Base-by-base conservation (phyloP, 805 yeast species). In the Blastobotrys peoriensis region DNA sequence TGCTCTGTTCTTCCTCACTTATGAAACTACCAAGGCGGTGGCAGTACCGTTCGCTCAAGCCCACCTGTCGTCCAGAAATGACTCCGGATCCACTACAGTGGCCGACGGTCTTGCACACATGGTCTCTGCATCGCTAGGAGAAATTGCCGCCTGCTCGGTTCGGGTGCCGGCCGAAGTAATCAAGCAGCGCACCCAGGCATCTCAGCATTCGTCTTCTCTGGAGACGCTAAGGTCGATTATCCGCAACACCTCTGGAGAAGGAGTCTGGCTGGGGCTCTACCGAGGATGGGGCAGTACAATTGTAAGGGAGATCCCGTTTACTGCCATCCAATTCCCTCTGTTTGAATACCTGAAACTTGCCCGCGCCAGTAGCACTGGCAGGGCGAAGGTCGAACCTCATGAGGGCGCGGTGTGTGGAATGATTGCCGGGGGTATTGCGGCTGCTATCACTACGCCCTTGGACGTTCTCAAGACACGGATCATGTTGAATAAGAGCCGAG, bases 101-200 rank as follows among this genome's bases (percentile, higher is more conserved):
- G 57, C 66, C 41, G 63, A 70, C 30, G 67, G 76, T 0, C 25
- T 71, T 1, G 74, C 82, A 2, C 98, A 93, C 58, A 93, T 93
- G 98, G 47, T 77, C 2, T 71, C 93, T 19, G 96, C 98, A 1
- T 83, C 95, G 1, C 58, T 80, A 10, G 98, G 98, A 46, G 99
- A 93, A 60, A 71, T 88, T 13, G 83, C 93, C 1, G 98, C 98
- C 0, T 93, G 99, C 63, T 65, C 83, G 46, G 93, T 93, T 1
- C 72, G 99, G 46, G 99, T 93, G 0, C 99, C 99, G 0, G 94
- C 95, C 0, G 99, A 93, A 61, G 95, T 93, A 20, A 79, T 93
- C 55, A 93, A 93, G 65, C 98, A 93, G 66, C 72, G 97, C 46
- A 85, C 98, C 0, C 99, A 93, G 63, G 79, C 96, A 0, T 68